A percentile compares a stretch with the other conserved stretches of the same genome.
Conservation (phyloP, 805 yeast species). For the Lachancea quebecensis region DNA sequence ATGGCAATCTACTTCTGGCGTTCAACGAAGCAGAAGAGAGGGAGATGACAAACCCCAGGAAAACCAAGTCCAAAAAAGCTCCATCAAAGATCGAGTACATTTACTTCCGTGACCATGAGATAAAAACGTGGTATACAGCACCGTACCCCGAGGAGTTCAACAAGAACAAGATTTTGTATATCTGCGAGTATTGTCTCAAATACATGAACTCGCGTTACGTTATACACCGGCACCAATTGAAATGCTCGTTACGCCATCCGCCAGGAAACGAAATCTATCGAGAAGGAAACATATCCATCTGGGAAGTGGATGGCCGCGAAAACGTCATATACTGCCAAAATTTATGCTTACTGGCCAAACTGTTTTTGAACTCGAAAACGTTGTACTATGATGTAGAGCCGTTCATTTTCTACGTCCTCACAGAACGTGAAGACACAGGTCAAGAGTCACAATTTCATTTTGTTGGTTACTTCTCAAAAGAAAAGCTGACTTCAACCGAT, state of each 20-base stretch:
- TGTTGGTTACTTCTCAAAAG: conserved; percentile 93
- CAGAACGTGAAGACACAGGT: conserved; percentile 48
- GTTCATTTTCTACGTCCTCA: conserved; percentile 78
- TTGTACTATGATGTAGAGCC: conserved; percentile 94
- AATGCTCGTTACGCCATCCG: conserved; percentile 68
- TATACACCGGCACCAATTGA: conserved; percentile 60
- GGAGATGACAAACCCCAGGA: conserved; percentile 10
- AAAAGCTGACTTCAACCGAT: conserved; percentile 60
- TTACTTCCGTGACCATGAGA: conserved; percentile 64
- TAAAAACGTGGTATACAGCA: conserved; percentile 86
- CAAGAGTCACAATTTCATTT: conserved; percentile 50
- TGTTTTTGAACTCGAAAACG: conserved; percentile 86
- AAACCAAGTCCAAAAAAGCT: conserved; percentile 15
- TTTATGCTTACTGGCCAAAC: conserved; percentile 79
- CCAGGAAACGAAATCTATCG: conserved; percentile 92
- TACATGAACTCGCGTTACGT: conserved; percentile 67
- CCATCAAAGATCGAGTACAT: conserved; percentile 46
- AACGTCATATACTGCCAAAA: conserved; percentile 81
- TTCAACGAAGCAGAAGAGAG: conserved; percentile 20
- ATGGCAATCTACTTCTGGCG: conserved; percentile 33
- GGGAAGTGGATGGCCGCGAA: conserved; percentile 90
- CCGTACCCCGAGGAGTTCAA: conserved; percentile 89
- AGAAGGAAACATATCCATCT: conserved; percentile 56
- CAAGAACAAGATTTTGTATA: conserved; percentile 50
- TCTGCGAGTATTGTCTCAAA: conserved; percentile 81